Base-by-base conservation (phyloP, 129 eudicot species). In the Escallonia rubra region DNA sequence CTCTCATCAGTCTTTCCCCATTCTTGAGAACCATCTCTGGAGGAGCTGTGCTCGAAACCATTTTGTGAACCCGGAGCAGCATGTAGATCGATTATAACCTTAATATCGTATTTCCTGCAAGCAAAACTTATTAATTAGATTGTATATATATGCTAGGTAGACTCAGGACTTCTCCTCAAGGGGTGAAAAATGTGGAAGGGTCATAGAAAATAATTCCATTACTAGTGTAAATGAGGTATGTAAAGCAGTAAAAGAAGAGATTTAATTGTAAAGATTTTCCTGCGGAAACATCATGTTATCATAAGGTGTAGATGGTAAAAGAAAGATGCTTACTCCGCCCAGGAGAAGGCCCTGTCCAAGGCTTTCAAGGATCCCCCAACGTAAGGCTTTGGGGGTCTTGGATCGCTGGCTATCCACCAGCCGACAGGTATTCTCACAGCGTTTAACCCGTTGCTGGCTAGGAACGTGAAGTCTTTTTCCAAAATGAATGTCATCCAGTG, bases 31-130 rank as follows among this genome's bases (percentile, higher is more conserved):
- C 95, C 89, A 39, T 86, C 95, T 13, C 95, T 76, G 9, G 83
- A 6, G 40, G 76, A 46, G 59, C 97, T 86, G 63, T 90, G 95
- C 44, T 86, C 91, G 48, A 10, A 71, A 13, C 89, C 89, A 78
- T 90, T 90, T 72, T 90, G 95, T 3, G 97, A 90, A n/a, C 95
- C 97, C 0, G 95, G 95, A 44, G 91, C 95, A 6, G 91, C 90
- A 63, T 90, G 97, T 43, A 90, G 79, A 76, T 90, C 91, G 8
- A 90, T 57, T 57, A 90, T 90, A 16, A 90, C 91, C 81, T 78
- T 73, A 34, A 90, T 43, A 2, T 72, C 74, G 49, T 90, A 87
- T 68, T 82, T 84, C 76, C 97, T 90, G 72, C 44, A 43, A 42
- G 60, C 1, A 46, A 9, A 8, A 39, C 4, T 23, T 1, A 23